Evolutionary conservation across 805 yeast species (phyloP).

Genomic region (Ogataea dorogensis): DNA sequence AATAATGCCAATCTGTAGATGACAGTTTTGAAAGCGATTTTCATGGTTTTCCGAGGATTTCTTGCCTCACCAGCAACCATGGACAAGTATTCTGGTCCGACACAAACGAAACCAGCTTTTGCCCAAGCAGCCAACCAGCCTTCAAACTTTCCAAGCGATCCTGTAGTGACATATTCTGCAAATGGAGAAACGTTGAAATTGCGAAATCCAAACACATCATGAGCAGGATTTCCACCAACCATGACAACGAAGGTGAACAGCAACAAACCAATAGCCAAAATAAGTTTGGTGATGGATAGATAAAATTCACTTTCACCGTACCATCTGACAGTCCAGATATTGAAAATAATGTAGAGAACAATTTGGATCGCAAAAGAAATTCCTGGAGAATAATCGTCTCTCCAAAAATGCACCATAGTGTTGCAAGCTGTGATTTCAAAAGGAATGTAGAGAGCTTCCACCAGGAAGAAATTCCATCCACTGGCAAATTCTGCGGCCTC

Average conservation of each 20-base stretch:
- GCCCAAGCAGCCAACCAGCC: slow-evolving; percentile 42
- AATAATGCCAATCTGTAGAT: slow-evolving; percentile 44
- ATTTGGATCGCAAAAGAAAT: slow-evolving; percentile 44
- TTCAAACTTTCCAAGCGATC: slow-evolving; percentile 39
- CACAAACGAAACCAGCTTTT: slow-evolving; percentile 40
- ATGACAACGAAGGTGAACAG: slow-evolving; percentile 50
- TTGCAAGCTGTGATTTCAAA: slow-evolving; percentile 49
- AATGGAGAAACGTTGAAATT: slow-evolving; percentile 43
- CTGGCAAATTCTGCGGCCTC: slow-evolving; percentile 37
- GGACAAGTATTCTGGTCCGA: slow-evolving; percentile 45
- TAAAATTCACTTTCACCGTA: slow-evolving; percentile 54
- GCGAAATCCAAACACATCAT: slow-evolving; percentile 49
- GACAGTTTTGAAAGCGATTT: slow-evolving; percentile 41
- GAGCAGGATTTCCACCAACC: slow-evolving; percentile 57
- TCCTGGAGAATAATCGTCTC: slow-evolving; percentile 47
- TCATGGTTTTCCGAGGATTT: slow-evolving; percentile 42
- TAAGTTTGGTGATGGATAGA: slow-evolving; percentile 44
- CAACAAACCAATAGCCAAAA: slow-evolving; percentile 47
- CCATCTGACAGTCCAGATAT: slow-evolving; percentile 46
- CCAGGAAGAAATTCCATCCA: slow-evolving; percentile 40
- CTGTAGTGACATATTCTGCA: slow-evolving; percentile 38
- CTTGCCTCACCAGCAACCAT: slow-evolving; percentile 45
- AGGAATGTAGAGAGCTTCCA: slow-evolving; percentile 47
- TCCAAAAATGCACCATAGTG: slow-evolving; percentile 54
- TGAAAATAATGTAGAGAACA: slow-evolving; percentile 41